A percentile compares a stretch with the other conserved stretches of the same genome.
These are phyloP conservation scores for Alternaria conjuncta DNA, from an alignment of 2,329 filamentous ascomycete genomes.

Conservation along the genomic window DNA sequence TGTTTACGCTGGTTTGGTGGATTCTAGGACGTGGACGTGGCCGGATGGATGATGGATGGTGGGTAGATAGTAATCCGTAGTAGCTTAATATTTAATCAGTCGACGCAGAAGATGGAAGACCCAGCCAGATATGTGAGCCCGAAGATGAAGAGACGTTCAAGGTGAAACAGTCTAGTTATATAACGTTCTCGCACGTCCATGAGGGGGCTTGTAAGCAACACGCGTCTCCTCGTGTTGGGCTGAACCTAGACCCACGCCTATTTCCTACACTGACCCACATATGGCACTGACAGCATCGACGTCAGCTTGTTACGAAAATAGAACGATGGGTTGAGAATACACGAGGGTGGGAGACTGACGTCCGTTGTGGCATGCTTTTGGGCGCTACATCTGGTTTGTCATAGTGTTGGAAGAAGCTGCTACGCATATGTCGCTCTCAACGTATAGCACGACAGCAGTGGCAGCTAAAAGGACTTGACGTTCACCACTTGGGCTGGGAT, in stretches of 20 bases:
- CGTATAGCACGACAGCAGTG: not conserved
- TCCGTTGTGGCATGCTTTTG: not conserved
- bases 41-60: not conserved
- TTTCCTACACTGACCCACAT: not conserved
- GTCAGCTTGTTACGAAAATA: not conserved
- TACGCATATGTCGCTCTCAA: not conserved
- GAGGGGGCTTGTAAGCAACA: not conserved
- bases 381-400: rapidly evolving
- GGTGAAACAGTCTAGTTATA: not conserved
- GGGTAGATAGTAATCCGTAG: constrained; percentile 4
- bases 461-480: no score
- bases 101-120: not conserved
- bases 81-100: constrained; percentile 9
- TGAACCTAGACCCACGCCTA: not conserved
- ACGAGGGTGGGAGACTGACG: not conserved
- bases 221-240: constrained; percentile 6
- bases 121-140: not conserved
- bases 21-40: not conserved
- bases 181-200: not conserved
- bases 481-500: no score
- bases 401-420: not conserved
- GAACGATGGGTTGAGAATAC: not conserved
- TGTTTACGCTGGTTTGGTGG: constrained; percentile 8
- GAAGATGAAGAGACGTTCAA: not conserved
- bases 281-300: not conserved